Evolutionary conservation across 805 yeast genomes (phyloP).

Genomic region (Ogataea corticis): DNA sequence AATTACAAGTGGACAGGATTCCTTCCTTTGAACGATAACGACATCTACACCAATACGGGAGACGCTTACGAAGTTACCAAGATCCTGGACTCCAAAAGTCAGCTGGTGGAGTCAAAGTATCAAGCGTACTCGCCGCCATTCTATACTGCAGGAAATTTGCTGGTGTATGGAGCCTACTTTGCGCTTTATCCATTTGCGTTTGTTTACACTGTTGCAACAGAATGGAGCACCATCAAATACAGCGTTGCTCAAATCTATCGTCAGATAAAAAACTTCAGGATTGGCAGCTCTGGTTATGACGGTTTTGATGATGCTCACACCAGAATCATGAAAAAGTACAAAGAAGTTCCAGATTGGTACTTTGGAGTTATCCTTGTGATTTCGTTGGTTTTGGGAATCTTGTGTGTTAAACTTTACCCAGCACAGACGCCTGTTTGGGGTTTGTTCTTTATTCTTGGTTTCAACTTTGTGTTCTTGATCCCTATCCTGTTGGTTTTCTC

Average conservation of each 20-base stretch:
- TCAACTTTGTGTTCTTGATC: constrained; percentile 54
- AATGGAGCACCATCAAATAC: constrained; percentile 11
- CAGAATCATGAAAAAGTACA: constrained; percentile 57
- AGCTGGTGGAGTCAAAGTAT: constrained; percentile 50
- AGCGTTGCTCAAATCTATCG: constrained; percentile 25
- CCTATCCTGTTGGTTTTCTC: constrained; percentile 66
- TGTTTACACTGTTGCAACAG: constrained; percentile 41
- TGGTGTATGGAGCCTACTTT: constrained; percentile 62
- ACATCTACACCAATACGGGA: constrained; percentile 53
- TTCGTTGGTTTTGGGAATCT: constrained; percentile 44
- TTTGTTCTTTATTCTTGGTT: constrained; percentile 54
- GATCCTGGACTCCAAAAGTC: constrained; percentile 43
- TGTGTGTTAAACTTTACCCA: constrained; percentile 41
- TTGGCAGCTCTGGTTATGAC: constrained; percentile 35
- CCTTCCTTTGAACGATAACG: constrained; percentile 56
- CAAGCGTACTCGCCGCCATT: constrained; percentile 63
- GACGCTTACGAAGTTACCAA: constrained; percentile 48
- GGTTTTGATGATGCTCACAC: constrained; percentile 19
- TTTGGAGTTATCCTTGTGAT: constrained; percentile 46
- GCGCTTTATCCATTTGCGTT: constrained; percentile 66
- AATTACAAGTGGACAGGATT: constrained; percentile 52
- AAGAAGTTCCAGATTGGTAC: constrained; percentile 80
- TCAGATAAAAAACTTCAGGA: constrained; percentile 36
- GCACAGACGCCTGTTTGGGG: constrained; percentile 67
- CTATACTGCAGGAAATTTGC: constrained; percentile 55